phyloP scores from a whole-genome alignment of 1,284 basidiomycete species.

The Sanghuangporus weigelae region DNA sequence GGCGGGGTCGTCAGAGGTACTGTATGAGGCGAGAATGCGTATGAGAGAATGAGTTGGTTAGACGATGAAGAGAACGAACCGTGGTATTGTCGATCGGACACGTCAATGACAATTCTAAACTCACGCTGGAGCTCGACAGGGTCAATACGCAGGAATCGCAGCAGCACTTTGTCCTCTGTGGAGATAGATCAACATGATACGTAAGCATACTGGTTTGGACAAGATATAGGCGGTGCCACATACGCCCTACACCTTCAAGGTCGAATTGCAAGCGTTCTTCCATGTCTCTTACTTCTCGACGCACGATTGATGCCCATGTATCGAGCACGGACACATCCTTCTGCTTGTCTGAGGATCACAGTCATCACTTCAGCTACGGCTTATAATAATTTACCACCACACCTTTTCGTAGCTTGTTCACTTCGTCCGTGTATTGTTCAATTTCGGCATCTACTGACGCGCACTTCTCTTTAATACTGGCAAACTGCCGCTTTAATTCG shows the following conservation, averaged over 20 bases:
- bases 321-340: constrained; percentile 59
- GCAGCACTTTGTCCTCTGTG: constrained; percentile 57
- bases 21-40: constrained; percentile 23
- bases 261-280: constrained; percentile 58
- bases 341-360: constrained; percentile 50
- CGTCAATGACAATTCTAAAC: constrained; percentile 73
- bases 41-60: not conserved
- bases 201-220: not conserved
- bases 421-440: constrained; percentile 56
- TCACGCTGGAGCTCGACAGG: constrained; percentile 52
- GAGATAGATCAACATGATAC: not conserved
- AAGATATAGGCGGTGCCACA: constrained; percentile 19
- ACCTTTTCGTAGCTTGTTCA: constrained; percentile 61
- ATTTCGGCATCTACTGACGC: constrained; percentile 59
- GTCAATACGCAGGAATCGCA: constrained; percentile 70
- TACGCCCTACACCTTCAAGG: constrained; percentile 69
- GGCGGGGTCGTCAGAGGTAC: constrained; percentile 66
- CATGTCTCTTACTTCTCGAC: constrained; percentile 52
- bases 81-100: constrained; percentile 56
- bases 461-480: constrained; percentile 52
- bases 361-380: not conserved
- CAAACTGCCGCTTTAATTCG: constrained; percentile 57
- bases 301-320: constrained; percentile 57
- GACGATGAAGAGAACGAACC: constrained; percentile 40
- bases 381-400: not conserved